phyloP scores from a whole-genome alignment of 768 basidiomycete genomes.

The Boletus subparvulus region DNA sequence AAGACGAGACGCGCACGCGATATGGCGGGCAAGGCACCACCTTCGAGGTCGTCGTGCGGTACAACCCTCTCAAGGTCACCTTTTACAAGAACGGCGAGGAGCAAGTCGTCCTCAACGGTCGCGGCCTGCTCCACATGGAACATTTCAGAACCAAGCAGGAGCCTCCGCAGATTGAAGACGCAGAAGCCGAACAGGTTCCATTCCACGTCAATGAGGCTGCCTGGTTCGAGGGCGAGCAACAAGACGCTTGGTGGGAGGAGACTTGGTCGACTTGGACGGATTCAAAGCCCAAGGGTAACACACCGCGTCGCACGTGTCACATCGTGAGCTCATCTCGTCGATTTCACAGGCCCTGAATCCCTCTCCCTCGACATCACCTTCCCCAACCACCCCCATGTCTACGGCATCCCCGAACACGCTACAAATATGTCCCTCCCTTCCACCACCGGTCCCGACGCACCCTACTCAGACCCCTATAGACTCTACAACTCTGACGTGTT shows the following conservation, averaged over 20 bases:
- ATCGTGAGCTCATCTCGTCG: conserved; percentile 2
- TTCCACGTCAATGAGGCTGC: conserved; percentile 52
- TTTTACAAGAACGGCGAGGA: conserved; percentile 73
- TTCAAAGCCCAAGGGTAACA: conserved; percentile 88
- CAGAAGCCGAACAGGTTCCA: conserved; percentile 51
- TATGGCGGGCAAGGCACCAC: conserved; percentile 65
- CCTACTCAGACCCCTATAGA: conserved; percentile 89
- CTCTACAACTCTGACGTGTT: conserved; percentile 96
- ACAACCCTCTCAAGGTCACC: conserved; percentile 72
- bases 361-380: conserved; percentile 91
- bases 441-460: conserved; percentile 74
- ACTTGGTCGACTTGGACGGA: conserved; percentile 85
- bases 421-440: conserved; percentile 85
- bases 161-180: conserved; percentile 39
- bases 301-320: not conserved
- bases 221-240: conserved; percentile 89
- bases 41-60: conserved; percentile 66
- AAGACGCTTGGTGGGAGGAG: conserved; percentile 91
- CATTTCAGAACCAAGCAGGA: conserved; percentile 78
- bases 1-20: conserved; percentile 59
- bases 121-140: conserved; percentile 94
- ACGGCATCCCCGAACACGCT: conserved; percentile 96
- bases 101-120: conserved; percentile 86
- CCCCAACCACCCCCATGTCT: conserved; percentile 87
- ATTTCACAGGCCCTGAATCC: conserved; percentile 82